A percentile compares a stretch with the other conserved stretches of the same genome.
These are phyloP conservation scores for Pochonia chlamydosporia DNA, from an alignment of 2,329 filamentous ascomycete species.

Conservation along the genomic window DNA sequence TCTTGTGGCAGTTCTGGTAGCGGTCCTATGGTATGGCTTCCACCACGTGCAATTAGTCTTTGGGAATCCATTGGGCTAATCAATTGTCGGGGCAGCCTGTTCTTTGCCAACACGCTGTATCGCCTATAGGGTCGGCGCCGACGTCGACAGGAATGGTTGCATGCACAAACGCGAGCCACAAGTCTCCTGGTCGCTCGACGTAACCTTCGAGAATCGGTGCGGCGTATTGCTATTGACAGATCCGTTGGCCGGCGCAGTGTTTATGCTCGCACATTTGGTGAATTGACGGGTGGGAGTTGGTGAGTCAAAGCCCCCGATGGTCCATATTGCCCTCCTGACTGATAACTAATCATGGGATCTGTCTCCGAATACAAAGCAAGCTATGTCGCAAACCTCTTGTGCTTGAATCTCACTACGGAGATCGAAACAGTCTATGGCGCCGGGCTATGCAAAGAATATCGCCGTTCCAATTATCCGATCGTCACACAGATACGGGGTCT, in stretches of 20 bases:
- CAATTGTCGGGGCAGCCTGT: not conserved
- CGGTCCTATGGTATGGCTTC: not conserved
- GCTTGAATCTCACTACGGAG: not conserved
- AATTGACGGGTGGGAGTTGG: not conserved
- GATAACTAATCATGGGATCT: not conserved
- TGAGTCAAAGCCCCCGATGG: too few species aligned
- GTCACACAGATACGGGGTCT: not conserved
- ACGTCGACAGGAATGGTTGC: not conserved
- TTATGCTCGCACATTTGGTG: not conserved
- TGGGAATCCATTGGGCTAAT: not conserved
- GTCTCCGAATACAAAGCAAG: not conserved
- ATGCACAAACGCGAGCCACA: not conserved
- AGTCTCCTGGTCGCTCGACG: not conserved
- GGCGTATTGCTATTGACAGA: not conserved
- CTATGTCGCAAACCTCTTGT: not conserved
- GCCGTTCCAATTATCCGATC: not conserved
- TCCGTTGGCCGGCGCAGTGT: not conserved
- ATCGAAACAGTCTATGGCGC: not conserved
- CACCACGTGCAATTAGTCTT: too few species aligned
- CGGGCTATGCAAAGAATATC: not conserved
- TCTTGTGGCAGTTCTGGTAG: not conserved
- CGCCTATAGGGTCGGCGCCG: not conserved
- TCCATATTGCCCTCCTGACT: too few species aligned
- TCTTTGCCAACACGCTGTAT: not conserved
- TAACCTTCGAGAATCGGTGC: not conserved